phyloP scores from a whole-genome alignment of 1,284 basidiomycete genomes.

The Ceratobasidium sp. region DNA sequence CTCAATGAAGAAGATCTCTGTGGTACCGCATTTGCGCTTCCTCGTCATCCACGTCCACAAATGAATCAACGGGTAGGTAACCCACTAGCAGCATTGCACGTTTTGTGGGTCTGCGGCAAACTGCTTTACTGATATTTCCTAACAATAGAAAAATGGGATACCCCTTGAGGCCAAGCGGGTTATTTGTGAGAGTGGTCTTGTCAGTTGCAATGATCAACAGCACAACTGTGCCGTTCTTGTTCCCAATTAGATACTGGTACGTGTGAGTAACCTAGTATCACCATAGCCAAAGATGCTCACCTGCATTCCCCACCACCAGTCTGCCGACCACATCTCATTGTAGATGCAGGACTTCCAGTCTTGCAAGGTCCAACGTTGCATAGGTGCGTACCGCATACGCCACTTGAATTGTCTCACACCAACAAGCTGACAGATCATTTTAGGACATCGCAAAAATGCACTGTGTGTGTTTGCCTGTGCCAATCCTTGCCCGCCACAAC shows the following conservation, averaged over 20 bases:
- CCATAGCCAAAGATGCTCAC: not conserved
- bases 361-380: conserved; percentile 13
- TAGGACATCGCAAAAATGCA: not conserved
- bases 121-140: conserved; percentile 29
- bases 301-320: conserved; percentile 36
- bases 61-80: conserved; percentile 24
- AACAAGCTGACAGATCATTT: not conserved
- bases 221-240: conserved; percentile 3
- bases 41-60: not conserved
- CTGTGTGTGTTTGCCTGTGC: not conserved
- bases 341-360: not conserved
- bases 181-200: not conserved
- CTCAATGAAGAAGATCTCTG: conserved; percentile 17
- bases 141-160: conserved; percentile 1
- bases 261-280: not conserved
- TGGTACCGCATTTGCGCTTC: not conserved
- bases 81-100: conserved; percentile 19
- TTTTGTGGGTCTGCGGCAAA: conserved; percentile 15
- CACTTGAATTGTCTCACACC: not conserved
- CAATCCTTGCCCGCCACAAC: not conserved
- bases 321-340: conserved; percentile 18
- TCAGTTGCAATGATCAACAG: not conserved
- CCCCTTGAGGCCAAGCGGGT: not conserved
- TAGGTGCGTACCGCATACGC: conserved; percentile 12
- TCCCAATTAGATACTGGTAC: not conserved